Evolutionary conservation across 2,329 filamentous ascomycete species (phyloP).

Genomic region (Xylaria sp.): DNA sequence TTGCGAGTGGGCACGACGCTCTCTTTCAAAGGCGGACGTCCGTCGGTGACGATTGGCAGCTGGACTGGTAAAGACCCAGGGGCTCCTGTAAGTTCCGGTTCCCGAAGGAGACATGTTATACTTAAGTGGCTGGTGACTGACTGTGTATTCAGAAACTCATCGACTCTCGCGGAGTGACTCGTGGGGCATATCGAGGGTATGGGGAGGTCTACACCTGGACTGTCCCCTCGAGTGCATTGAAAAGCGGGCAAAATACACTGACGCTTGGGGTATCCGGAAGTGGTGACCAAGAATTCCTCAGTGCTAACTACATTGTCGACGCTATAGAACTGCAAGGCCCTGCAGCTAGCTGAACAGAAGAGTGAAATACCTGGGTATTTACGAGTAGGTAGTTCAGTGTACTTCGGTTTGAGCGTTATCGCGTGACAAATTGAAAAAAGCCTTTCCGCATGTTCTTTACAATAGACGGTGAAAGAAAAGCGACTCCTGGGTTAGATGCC

Average conservation of each 20-base stretch:
- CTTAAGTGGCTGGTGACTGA: neutral
- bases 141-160: constrained; percentile 12
- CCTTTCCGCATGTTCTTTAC: no score
- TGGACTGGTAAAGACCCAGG: constrained; percentile 24
- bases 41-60: constrained; percentile 16
- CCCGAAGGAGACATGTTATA: neutral
- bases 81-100: constrained; percentile 18
- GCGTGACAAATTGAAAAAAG: no score
- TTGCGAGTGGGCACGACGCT: constrained; percentile 21
- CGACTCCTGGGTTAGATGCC: no score
- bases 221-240: constrained; percentile 19
- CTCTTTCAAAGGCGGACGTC: constrained; percentile 23
- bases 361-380: neutral
- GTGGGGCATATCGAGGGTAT: constrained; percentile 21
- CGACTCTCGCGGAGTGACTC: constrained; percentile 20
- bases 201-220: constrained; percentile 19
- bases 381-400: no score
- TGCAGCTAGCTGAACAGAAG: neutral
- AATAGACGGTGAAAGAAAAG: no score
- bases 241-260: constrained; percentile 16
- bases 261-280: constrained; percentile 19
- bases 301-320: constrained; percentile 22
- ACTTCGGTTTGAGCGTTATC: no score
- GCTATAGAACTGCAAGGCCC: constrained; percentile 20
- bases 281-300: constrained; percentile 18